Conservation (phyloP, 192 early-diverging fungal genomes). For the Mortierella antarctica region DNA sequence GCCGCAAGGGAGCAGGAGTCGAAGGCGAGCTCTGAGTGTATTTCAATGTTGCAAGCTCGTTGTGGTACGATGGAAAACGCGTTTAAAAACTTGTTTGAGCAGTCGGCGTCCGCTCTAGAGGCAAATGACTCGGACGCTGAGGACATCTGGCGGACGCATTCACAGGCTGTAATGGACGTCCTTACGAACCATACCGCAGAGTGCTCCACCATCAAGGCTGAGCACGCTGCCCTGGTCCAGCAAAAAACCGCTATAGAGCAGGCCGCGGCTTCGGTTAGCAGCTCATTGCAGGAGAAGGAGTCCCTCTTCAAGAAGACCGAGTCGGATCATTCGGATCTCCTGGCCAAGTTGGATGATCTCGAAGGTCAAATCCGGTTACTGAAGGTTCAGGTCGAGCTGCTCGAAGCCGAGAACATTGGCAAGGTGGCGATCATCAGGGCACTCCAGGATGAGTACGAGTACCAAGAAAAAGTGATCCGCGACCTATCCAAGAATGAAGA, state of each 20-base stretch:
- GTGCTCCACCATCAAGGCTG: conserved; percentile 33
- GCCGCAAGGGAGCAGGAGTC: conserved; percentile 7
- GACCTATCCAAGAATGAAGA: conserved; percentile 49
- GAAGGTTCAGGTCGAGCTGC: conserved; percentile 31
- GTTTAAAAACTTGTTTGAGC: conserved; percentile 19
- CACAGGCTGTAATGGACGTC: conserved; percentile 9
- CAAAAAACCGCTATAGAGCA: background rate
- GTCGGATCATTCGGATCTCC: conserved; percentile 12
- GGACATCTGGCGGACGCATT: conserved; percentile 19
- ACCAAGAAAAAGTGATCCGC: conserved; percentile 43
- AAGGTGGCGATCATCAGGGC: conserved; percentile 48
- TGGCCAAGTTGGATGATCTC: conserved; percentile 39
- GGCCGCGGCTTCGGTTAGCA: background rate
- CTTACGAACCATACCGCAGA: conserved; percentile 5
- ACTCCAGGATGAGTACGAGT: conserved; percentile 41
- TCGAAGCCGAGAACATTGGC: conserved; percentile 49
- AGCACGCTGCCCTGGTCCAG: conserved; percentile 18
- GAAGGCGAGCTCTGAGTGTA: conserved; percentile 4
- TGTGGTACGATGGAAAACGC: conserved; percentile 28
- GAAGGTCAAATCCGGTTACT: conserved; percentile 32
- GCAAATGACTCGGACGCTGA: background rate
- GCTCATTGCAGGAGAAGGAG: conserved; percentile 14
- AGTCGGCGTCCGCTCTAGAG: conserved; percentile 12
- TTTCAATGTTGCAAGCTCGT: conserved; percentile 16
- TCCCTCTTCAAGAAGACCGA: conserved; percentile 3